Conservation (phyloP, 2,329 filamentous ascomycete species). For the Aspergillus sp. region DNA sequence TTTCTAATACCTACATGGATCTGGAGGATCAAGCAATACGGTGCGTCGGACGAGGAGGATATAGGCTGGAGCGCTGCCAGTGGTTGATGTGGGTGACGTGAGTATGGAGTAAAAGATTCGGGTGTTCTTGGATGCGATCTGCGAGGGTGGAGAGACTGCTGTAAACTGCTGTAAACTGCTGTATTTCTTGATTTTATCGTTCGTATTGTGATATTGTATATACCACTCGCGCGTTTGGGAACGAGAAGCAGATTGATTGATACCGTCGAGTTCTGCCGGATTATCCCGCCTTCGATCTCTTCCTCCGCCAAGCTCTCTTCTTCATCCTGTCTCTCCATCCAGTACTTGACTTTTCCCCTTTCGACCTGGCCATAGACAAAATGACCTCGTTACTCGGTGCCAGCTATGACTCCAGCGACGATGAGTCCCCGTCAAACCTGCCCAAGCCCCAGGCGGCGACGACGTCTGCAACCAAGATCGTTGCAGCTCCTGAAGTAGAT, state of each 20-base stretch:
- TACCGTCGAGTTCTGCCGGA: conserved; percentile 17
- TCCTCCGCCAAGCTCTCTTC: conserved; percentile 3
- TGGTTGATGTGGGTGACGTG: neutral
- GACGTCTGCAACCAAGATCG: conserved; percentile 29
- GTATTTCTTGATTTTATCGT: conserved; percentile 12
- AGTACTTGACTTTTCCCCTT: conserved; percentile 4
- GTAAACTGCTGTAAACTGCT: conserved; percentile 6
- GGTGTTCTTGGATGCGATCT: neutral
- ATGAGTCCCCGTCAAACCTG: conserved; percentile 25
- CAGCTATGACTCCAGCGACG: conserved; percentile 42
- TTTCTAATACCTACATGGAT: neutral
- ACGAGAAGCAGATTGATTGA: conserved; percentile 33
- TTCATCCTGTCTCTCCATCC: conserved; percentile 3
- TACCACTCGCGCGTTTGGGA: conserved; percentile 27
- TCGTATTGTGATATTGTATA: conserved; percentile 26
- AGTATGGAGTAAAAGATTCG: neutral
- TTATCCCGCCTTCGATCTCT: conserved; percentile 26
- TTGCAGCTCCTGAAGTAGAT: conserved; percentile 45
- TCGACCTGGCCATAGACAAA: conserved; percentile 3
- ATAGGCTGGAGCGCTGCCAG: too few species aligned
- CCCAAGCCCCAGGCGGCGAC: conserved; percentile 14
- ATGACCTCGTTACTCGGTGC: conserved; percentile 38
- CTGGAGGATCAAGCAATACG: too few species aligned
- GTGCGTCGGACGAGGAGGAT: too few species aligned
- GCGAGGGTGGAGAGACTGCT: conserved; percentile 2